phyloP scores from a whole-genome alignment of 2,329 filamentous ascomycete genomes.

The Cadophora sp. region DNA sequence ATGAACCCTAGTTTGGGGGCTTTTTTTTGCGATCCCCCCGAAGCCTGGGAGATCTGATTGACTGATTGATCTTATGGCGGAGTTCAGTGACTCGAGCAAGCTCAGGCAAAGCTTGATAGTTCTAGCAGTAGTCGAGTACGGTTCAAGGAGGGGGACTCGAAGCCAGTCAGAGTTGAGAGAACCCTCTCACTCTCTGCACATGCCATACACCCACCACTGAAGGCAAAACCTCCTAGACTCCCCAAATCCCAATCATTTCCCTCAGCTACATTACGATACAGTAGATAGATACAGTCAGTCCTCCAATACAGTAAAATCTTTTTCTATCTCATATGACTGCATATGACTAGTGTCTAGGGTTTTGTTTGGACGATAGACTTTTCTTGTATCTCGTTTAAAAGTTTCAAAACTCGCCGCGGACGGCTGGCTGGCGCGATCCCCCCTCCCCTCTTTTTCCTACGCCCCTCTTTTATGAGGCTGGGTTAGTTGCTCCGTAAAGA shows the following conservation, averaged over 20 bases:
- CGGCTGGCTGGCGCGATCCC: neutral
- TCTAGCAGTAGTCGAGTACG: neutral
- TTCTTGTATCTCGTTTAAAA: constrained; percentile 3
- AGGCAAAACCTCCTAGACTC: constrained; percentile 11
- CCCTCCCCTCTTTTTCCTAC: constrained; percentile 11
- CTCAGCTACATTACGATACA: constrained; percentile 24
- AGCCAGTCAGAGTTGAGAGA: constrained; percentile 19
- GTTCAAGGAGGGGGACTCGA: neutral
- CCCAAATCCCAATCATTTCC: constrained; percentile 27
- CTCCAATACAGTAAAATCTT: too few relatives aligned
- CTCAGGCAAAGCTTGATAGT: constrained; percentile 13
- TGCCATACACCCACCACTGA: constrained; percentile 19
- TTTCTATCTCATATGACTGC: neutral
- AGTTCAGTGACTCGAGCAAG: constrained; percentile 12
- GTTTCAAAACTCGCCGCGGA: neutral
- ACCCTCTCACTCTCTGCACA: constrained; percentile 14
- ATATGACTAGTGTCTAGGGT: constrained; percentile 14
- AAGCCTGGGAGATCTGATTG: neutral
- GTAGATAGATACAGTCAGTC: too few relatives aligned
- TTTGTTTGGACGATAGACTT: constrained; percentile 9
- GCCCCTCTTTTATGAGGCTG: constrained; percentile 22
- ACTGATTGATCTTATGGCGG: neutral
- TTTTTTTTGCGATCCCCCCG: constrained; percentile 10
- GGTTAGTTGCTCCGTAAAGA: too few relatives aligned
- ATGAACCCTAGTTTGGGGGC: neutral